phyloP scores from a whole-genome alignment of 441 rosid genomes.

The Euphorbia celastroides region DNA sequence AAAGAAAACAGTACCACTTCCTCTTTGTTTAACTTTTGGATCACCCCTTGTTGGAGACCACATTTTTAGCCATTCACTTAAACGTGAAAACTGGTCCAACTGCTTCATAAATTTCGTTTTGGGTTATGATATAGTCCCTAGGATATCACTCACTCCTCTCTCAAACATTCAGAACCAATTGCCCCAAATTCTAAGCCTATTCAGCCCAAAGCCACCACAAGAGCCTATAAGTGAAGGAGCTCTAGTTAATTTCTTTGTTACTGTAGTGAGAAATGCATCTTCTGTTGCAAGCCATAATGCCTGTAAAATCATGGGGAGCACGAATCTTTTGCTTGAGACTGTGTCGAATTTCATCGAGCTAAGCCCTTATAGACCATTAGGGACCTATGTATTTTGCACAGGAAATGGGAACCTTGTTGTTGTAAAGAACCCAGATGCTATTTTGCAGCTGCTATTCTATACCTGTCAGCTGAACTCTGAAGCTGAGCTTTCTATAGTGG shows the following conservation, averaged over 20 bases:
- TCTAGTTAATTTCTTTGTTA: constrained; percentile 21
- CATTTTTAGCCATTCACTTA: constrained; percentile 59
- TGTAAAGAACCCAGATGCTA: constrained; percentile 59
- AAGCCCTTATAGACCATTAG: constrained; percentile 76
- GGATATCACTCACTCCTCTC: constrained; percentile 52
- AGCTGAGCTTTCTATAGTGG: constrained; percentile 26
- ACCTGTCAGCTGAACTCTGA: constrained; percentile 42
- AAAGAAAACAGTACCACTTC: constrained; percentile 5
- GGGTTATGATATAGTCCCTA: constrained; percentile 66
- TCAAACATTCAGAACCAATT: constrained; percentile 29
- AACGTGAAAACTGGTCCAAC: constrained; percentile 68
- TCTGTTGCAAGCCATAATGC: constrained; percentile 47
- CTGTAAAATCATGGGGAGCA: constrained; percentile 51
- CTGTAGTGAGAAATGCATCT: constrained; percentile 46
- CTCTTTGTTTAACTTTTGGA: constrained; percentile 69
- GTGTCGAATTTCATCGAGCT: constrained; percentile 46
- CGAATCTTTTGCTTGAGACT: constrained; percentile 50
- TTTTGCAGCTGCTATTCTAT: constrained; percentile 65
- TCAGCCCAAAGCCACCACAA: constrained; percentile 27
- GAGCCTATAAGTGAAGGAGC: constrained; percentile 13
- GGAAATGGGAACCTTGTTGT: constrained; percentile 39
- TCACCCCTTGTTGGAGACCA: constrained; percentile 71
- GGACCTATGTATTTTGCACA: constrained; percentile 57
- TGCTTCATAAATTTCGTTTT: constrained; percentile 58
- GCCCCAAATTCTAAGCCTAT: constrained; percentile 27